Evolutionary conservation across 2,329 filamentous ascomycete species (phyloP).

Genomic region (Talaromyces marneffei): DNA sequence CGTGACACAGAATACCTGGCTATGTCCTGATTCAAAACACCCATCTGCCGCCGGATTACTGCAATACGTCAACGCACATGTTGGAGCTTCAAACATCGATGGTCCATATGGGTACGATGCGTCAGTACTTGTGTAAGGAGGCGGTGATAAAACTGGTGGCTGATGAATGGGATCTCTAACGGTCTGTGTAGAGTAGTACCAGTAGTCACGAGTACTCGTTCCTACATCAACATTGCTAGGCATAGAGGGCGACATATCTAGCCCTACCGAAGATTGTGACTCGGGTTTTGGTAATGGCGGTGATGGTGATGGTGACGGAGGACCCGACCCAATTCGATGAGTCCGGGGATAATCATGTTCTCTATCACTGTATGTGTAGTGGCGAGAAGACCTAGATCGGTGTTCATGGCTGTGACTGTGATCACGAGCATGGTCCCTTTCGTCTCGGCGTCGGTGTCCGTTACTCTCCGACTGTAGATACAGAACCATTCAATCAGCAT

Average conservation of each 20-base stretch:
- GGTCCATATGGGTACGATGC: not conserved
- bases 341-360: not conserved
- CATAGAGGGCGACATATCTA: not conserved
- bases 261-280: not conserved
- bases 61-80: not conserved
- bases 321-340: not conserved
- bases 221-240: not conserved
- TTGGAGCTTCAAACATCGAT: not conserved
- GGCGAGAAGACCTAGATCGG: not conserved
- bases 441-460: not conserved
- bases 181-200: not conserved
- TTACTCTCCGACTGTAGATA: not conserved
- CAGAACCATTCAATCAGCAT: not conserved
- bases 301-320: not conserved
- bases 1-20: not conserved
- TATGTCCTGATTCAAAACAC: not conserved
- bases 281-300: not conserved
- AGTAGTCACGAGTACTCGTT: not conserved
- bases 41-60: not conserved
- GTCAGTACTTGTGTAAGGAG: not conserved
- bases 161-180: not conserved
- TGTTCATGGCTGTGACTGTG: not conserved
- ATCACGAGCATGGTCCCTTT: not conserved
- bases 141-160: not conserved
- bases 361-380: not conserved